Base-by-base conservation (phyloP, 2,329 filamentous ascomycete species). In the Aureobasidium lini region DNA sequence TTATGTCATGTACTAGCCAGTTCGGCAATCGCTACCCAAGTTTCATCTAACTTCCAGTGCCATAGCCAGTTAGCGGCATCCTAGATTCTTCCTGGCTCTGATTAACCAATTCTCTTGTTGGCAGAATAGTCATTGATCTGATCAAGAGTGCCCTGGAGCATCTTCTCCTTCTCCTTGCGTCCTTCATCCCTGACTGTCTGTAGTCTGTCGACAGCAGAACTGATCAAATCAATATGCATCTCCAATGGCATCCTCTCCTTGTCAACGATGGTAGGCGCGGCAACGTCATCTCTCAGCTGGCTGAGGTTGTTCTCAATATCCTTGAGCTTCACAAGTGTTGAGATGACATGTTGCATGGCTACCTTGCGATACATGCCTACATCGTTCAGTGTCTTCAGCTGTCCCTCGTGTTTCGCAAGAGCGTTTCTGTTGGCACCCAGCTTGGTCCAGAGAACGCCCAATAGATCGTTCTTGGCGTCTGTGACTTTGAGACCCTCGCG, bases 191-290 rank as follows among this genome's bases (percentile, higher is more conserved):
- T 78, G 48, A 85, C 84, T 23, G 75, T 73, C 69, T 89, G 85
- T 62, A 94, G 73, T 63, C 89, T 78, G 71, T 91, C 86, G 1
- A 92, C 83, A 0, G 87, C 87, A 50, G 83, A 76, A 60, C 87
- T 79, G 62, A 94, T 90, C 59, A 84, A 85, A 64, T 90, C 84
- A 42, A 94, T 85, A 68, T 94, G 88, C 43, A 90, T 85, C 53
- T 81, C 80, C 4, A 94, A 75, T 2, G 88, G 87, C 9, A 90
- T 77, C 16, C 60, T 60, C 31, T 77, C 74, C 3, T 73, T 71
- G 7, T 75, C 74, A 1, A 79, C 79, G 10, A 85, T 66, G 63
- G 84, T 85, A 0, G 89, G 87, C 59, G 82, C 80, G 0, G 83
- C 84, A 9, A 92, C 86, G 6, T 86, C 77, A 61, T 90, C 87